Conservation (phyloP, 495 filamentous ascomycete genomes). For the Penicillium verhagenii region DNA sequence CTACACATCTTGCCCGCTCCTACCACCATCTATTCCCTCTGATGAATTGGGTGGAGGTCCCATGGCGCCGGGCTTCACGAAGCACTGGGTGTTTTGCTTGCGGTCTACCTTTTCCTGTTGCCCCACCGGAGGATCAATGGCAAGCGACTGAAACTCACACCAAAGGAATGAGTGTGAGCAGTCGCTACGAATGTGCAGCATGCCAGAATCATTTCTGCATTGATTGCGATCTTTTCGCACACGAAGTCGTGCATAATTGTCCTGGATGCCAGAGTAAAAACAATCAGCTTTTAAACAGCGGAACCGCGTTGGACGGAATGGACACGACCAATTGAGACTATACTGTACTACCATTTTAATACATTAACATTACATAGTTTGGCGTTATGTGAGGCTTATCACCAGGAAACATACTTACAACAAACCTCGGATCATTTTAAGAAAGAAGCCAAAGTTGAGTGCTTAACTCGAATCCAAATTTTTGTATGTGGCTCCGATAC, state of each 20-base stretch:
- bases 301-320: constrained; percentile 23
- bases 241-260: constrained; percentile 93
- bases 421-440: too few relatives aligned
- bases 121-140: constrained; percentile 42
- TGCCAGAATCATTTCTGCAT: constrained; percentile 93
- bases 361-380: constrained; percentile 22
- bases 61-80: constrained; percentile 66
- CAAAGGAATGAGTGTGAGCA: constrained; percentile 77
- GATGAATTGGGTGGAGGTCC: constrained; percentile 84
- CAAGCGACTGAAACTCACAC: constrained; percentile 31
- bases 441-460: too few relatives aligned
- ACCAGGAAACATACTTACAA: too few relatives aligned
- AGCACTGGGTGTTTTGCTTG: constrained; percentile 50
- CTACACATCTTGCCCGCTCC: constrained; percentile 90
- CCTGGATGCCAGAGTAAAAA: constrained; percentile 80
- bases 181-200: constrained; percentile 80
- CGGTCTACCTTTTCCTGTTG: constrained; percentile 51
- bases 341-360: neutral
- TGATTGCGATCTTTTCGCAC: constrained; percentile 93
- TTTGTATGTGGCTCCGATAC: neutral
- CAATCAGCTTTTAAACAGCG: neutral
- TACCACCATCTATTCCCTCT: constrained; percentile 97
- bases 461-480: too few relatives aligned
- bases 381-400: constrained; percentile 8
- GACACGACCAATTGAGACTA: constrained; percentile 24